phyloP scores from a whole-genome alignment of 257 asterid species.

The Sherardia arvensis region DNA sequence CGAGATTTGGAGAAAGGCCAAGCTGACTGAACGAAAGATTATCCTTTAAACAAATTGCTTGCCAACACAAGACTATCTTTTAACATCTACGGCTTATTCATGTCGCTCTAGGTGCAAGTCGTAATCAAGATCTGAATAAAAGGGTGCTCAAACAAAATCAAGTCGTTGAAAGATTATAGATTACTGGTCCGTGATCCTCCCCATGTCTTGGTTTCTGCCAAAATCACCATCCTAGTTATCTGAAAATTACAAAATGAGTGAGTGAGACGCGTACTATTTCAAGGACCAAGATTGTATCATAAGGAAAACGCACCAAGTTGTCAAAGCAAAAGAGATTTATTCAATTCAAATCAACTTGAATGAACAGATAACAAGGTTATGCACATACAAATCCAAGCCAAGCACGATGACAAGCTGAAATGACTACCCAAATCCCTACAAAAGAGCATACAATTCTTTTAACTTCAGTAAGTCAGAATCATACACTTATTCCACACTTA shows the following conservation, averaged over 20 bases:
- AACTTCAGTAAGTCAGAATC: too few species aligned
- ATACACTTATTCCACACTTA: too few species aligned
- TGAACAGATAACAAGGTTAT: neutral
- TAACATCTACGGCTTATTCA: neutral
- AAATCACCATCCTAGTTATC: conserved; percentile 15
- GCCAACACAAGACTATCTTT: neutral
- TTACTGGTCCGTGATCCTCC: neutral
- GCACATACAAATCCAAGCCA: neutral
- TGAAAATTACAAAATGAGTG: conserved; percentile 2
- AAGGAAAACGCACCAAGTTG: neutral
- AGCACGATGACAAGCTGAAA: neutral
- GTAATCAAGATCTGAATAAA: neutral
- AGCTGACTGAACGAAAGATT: neutral
- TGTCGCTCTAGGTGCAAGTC: neutral
- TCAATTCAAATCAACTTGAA: neutral
- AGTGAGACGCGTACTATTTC: neutral
- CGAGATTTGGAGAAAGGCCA: neutral
- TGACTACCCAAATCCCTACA: neutral
- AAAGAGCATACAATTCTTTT: too few species aligned
- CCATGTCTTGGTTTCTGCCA: conserved; percentile 1
- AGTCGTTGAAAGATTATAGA: neutral
- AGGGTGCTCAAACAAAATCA: neutral
- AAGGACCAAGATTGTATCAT: neutral
- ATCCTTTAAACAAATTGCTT: neutral
- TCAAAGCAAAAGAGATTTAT: neutral